Evolutionary conservation across 768 basidiomycete genomes (phyloP).

Genomic region (Boletus sp.): DNA sequence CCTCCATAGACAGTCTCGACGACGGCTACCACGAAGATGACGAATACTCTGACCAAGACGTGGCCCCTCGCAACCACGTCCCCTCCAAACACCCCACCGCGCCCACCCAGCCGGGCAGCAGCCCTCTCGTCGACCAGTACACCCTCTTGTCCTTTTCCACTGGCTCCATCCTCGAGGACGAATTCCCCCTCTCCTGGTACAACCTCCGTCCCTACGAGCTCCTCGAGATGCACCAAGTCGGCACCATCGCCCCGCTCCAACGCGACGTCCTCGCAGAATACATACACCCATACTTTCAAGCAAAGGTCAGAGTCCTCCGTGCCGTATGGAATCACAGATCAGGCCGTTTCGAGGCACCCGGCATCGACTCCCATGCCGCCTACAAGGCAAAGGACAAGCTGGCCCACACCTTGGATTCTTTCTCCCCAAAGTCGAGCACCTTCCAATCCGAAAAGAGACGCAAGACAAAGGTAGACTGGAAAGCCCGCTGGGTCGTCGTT

Average conservation of each 20-base stretch:
- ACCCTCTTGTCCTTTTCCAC: conserved; percentile 65
- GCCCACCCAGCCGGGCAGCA: conserved; percentile 3
- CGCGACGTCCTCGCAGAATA: conserved; percentile 43
- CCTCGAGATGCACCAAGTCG: conserved; percentile 60
- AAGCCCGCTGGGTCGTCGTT: conserved; percentile 61
- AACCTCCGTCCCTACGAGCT: conserved; percentile 61
- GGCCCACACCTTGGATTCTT: not conserved
- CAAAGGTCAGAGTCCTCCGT: conserved; percentile 51
- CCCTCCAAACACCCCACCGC: not conserved
- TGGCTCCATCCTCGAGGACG: conserved; percentile 69
- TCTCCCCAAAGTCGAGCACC: conserved; percentile 8
- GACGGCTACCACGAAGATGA: conserved; percentile 35
- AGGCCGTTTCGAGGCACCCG: conserved; percentile 28
- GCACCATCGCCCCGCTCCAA: conserved; percentile 43
- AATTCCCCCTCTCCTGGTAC: conserved; percentile 57
- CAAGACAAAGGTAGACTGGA: conserved; percentile 56
- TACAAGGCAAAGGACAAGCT: conserved; percentile 16
- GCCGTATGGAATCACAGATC: conserved; percentile 36
- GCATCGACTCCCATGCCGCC: not conserved
- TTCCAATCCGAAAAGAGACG: conserved; percentile 22
- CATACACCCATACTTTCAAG: conserved; percentile 58
- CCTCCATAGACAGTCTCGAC: conserved; percentile 26
- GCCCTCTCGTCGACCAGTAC: conserved; percentile 38
- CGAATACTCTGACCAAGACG: conserved; percentile 31
- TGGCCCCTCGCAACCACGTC: conserved; percentile 3